phyloP scores from a whole-genome alignment of 1,284 basidiomycete species.

The Amylostereum chailletii region DNA sequence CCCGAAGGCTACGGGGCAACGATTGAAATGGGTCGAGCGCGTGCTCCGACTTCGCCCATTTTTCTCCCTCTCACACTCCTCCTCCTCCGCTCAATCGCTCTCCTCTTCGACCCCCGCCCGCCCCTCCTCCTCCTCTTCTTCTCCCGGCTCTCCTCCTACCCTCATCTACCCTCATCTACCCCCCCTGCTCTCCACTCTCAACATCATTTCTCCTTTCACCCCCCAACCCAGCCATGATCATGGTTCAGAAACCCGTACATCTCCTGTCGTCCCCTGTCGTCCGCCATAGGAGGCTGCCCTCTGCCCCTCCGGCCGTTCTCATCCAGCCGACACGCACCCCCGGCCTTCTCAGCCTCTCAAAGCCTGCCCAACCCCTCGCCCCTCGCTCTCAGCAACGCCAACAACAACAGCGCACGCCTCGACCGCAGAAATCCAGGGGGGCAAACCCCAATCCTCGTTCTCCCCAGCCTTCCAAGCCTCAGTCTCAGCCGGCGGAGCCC shows the following conservation, averaged over 20 bases:
- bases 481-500: slow-evolving; percentile 21
- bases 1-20: too few relatives aligned
- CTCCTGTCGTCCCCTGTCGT: slow-evolving; percentile 23
- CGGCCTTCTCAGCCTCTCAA: slow-evolving; percentile 60
- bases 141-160: slow-evolving; percentile 17
- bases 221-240: slow-evolving; percentile 41
- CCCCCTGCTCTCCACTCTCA: slow-evolving; percentile 11
- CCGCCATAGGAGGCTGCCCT: slow-evolving; percentile 51
- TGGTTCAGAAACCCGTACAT: slow-evolving; percentile 49
- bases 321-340: slow-evolving; percentile 65
- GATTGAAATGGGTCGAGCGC: too few relatives aligned
- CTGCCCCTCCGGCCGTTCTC: slow-evolving; percentile 54
- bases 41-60: too few relatives aligned
- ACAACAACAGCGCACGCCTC: slow-evolving; percentile 27
- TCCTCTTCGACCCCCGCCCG: slow-evolving; percentile 13
- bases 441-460: slow-evolving; percentile 15
- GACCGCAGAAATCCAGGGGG: slow-evolving; percentile 15
- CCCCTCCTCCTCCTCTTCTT: slow-evolving; percentile 18
- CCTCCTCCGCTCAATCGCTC: slow-evolving; percentile 17
- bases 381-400: slow-evolving; percentile 27
- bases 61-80: slow-evolving; percentile 15
- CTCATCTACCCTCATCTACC: slow-evolving; percentile 19
- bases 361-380: slow-evolving; percentile 33
- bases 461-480: slow-evolving; percentile 16
- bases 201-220: slow-evolving; percentile 4